Percentiles rank a stretch among this genome's conserved stretches.
Conservation (phyloP, 1,284 basidiomycete species). For the Fomitopsis schrenkii region DNA sequence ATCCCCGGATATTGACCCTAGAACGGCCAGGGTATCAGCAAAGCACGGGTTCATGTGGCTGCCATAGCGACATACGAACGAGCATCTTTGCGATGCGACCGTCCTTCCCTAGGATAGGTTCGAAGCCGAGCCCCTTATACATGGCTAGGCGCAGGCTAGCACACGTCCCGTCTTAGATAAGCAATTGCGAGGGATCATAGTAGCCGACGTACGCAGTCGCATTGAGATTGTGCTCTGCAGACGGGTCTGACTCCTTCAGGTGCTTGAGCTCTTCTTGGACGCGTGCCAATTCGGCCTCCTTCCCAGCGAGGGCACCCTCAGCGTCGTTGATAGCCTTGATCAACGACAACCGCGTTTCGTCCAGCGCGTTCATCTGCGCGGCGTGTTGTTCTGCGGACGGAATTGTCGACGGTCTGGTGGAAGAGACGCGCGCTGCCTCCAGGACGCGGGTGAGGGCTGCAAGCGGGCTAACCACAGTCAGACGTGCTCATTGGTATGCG, state of each 20-base stretch:
- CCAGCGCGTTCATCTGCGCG: constrained; percentile 58
- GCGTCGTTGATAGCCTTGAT: constrained; percentile 73
- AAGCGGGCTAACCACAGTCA: not conserved
- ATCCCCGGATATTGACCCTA: constrained; percentile 61
- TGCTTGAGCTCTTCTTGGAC: constrained; percentile 58
- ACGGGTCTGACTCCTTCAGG: constrained; percentile 67
- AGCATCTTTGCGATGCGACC: constrained; percentile 56
- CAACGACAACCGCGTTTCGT: constrained; percentile 56
- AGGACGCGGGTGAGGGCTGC: constrained; percentile 61
- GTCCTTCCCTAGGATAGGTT: constrained; percentile 52
- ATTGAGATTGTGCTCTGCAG: constrained; percentile 66
- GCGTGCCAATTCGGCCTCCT: constrained; percentile 62
- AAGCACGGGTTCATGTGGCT: not conserved
- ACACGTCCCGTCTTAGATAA: not conserved
- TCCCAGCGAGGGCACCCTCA: constrained; percentile 58
- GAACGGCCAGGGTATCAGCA: not conserved
- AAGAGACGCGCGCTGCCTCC: constrained; percentile 66
- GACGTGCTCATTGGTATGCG: not conserved
- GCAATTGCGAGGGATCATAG: not conserved
- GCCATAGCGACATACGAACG: constrained; percentile 47
- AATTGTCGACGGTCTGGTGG: constrained; percentile 62
- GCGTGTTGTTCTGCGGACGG: constrained; percentile 64
- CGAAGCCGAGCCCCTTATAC: constrained; percentile 67
- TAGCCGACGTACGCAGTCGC: constrained; percentile 55
- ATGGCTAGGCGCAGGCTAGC: constrained; percentile 59